Percentiles rank a stretch among this genome's conserved stretches.
phyloP scores from a whole-genome alignment of 2,329 filamentous ascomycete genomes.

The Aspergillus melleus region DNA sequence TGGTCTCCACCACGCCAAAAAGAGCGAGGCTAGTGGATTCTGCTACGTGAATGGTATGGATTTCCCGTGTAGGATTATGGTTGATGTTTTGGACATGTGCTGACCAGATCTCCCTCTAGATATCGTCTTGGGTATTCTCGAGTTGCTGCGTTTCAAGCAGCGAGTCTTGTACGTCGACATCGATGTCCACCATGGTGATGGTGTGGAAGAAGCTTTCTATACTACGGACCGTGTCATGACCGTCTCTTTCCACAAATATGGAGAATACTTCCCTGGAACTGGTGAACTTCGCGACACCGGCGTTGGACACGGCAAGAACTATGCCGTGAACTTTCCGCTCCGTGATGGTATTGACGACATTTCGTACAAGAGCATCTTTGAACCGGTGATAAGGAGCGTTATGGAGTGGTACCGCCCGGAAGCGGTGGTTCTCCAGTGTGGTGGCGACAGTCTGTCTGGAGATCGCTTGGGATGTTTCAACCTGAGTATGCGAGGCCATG shows the following conservation, averaged over 20 bases:
- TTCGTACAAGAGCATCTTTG: conserved; percentile 68
- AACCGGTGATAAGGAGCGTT: conserved; percentile 65
- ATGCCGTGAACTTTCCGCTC: conserved; percentile 68
- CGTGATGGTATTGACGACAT: conserved; percentile 68
- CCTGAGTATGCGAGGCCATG: conserved; percentile 68
- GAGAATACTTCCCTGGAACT: conserved; percentile 70
- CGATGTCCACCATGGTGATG: conserved; percentile 67
- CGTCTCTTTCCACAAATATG: conserved; percentile 71
- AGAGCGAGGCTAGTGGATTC: conserved; percentile 90
- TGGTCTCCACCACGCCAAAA: conserved; percentile 94
- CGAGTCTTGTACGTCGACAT: conserved; percentile 68
- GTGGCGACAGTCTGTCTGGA: conserved; percentile 66
- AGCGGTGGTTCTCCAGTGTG: conserved; percentile 68
- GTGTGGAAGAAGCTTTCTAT: conserved; percentile 71
- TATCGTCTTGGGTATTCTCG: conserved; percentile 66
- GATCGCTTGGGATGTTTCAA: conserved; percentile 70
- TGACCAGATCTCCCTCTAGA: conserved; percentile 43
- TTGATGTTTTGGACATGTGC: neutral
- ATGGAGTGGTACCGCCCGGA: conserved; percentile 70
- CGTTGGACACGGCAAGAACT: conserved; percentile 66
- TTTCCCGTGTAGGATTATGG: neutral
- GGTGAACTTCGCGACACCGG: conserved; percentile 69
- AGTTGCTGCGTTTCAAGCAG: conserved; percentile 63
- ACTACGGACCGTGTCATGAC: conserved; percentile 72
- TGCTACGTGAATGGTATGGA: conserved; percentile 85